Conservation (phyloP, 2,329 filamentous ascomycete species). For the Stromatinia cepivora region DNA sequence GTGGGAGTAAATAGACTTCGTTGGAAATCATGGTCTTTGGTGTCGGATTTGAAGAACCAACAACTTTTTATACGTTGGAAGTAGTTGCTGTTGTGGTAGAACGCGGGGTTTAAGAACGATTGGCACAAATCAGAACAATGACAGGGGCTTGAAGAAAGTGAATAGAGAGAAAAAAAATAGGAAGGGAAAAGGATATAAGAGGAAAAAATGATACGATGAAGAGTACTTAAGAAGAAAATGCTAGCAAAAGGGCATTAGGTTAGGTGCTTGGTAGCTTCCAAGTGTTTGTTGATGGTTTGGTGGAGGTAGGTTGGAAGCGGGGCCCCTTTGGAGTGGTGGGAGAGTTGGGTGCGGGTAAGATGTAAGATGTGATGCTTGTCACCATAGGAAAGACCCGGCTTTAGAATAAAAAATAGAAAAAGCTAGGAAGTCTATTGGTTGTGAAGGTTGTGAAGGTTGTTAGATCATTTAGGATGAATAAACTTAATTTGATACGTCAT, state of each 20-base stretch:
- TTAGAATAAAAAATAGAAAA: neutral
- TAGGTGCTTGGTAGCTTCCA: slow-evolving; percentile 7
- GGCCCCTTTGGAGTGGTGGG: slow-evolving; percentile 13
- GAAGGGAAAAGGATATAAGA: neutral
- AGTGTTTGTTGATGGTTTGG: slow-evolving; percentile 19
- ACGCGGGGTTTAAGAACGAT: neutral
- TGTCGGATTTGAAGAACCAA: slow-evolving; percentile 42
- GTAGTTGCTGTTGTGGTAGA: neutral
- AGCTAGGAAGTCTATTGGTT: neutral
- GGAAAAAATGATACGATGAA: neutral
- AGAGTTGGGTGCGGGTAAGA: slow-evolving; percentile 14
- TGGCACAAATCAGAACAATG: neutral
- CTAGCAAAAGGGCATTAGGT: slow-evolving; percentile 3
- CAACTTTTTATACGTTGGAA: slow-evolving; percentile 10
- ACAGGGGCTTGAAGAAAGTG: neutral
- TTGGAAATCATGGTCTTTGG: slow-evolving; percentile 63
- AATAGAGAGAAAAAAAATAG: neutral
- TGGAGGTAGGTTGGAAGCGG: slow-evolving; percentile 22
- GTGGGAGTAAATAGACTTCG: slow-evolving; percentile 81
- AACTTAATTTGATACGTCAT: slow-evolving; percentile 13
- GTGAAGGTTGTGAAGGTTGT: neutral
- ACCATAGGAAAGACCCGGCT: slow-evolving; percentile 16
- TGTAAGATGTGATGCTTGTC: slow-evolving; percentile 6
- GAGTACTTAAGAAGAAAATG: slow-evolving; percentile 3
- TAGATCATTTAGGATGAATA: neutral